phyloP scores from a whole-genome alignment of 768 basidiomycete species.

The Hydnum rufescens region DNA sequence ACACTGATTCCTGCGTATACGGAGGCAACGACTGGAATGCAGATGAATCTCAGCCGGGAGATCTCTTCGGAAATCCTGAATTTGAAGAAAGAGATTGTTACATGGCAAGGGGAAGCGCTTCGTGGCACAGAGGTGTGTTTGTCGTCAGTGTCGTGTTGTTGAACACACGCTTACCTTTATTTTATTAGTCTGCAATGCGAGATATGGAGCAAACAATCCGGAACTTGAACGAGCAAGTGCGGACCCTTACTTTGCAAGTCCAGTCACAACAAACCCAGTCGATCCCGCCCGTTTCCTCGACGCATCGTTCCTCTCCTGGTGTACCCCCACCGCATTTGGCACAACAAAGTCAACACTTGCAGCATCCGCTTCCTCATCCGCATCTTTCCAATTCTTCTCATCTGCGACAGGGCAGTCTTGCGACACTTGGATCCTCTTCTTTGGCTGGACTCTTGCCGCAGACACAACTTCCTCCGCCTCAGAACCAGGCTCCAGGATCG shows the following conservation, averaged over 20 bases:
- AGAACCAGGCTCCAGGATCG: slow-evolving; percentile 4
- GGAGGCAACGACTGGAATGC: slow-evolving; percentile 52
- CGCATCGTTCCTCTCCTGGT: slow-evolving; percentile 10
- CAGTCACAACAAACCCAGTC: slow-evolving; percentile 2
- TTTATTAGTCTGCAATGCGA: slow-evolving; percentile 42
- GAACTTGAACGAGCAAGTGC: slow-evolving; percentile 60
- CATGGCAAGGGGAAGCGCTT: slow-evolving; percentile 64
- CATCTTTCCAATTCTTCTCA: slow-evolving; percentile 3
- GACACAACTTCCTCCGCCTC: background rate
- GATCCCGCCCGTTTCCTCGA: slow-evolving; percentile 19
- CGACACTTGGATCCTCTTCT: background rate
- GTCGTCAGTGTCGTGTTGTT: background rate
- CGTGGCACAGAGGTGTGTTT: slow-evolving; percentile 54
- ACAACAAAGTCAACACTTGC: background rate
- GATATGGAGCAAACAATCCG: slow-evolving; percentile 67
- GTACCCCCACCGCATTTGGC: background rate
- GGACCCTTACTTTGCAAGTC: slow-evolving; percentile 44
- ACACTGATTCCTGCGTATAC: slow-evolving; percentile 57
- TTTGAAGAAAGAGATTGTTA: slow-evolving; percentile 59
- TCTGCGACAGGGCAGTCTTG: slow-evolving; percentile 1
- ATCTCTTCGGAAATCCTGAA: slow-evolving; percentile 53
- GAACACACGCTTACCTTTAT: slow-evolving; percentile 3
- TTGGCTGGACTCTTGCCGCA: slow-evolving; percentile 4
- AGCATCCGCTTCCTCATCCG: slow-evolving; percentile 1
- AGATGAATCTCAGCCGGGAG: slow-evolving; percentile 61